Evolutionary conservation across 2,329 filamentous ascomycete genomes (phyloP), one percentile per base, ranked within the genome.

Genomic region (Tolypocladium capitatum): DNA sequence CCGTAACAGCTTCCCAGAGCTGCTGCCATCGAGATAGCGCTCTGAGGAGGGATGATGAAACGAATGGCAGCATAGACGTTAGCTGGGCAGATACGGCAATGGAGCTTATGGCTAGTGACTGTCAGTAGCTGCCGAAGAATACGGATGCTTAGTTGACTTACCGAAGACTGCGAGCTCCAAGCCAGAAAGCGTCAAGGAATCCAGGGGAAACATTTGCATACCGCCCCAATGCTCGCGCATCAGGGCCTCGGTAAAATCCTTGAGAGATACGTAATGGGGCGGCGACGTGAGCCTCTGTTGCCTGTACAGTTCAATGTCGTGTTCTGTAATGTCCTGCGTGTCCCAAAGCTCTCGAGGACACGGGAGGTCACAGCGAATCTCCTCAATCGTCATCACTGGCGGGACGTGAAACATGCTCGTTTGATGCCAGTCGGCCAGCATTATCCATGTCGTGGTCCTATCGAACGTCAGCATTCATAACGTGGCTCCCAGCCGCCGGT

Each of bases 391-490:
- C 18, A 55, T 56, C 11, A 51, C 28, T 2, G 54, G 50, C n/a
- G 54, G 56, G 3, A 46, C 46, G 42, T 60, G 55, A 41, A 54
- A 57, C 46, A 58, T 51, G 43, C 60, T 55, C 21, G 49, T 44
- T 30, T 62, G 57, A 21, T 61, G 58, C 56, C 58, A 61, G 46
- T 61, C 58, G 7, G 49, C 49, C 5, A 59, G 43, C 9, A 56
- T 46, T 3, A 53, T 52, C 56, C 58, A 60, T 0, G 45, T 52
- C 1, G 53, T 55, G 20, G 59, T 48, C 13, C 60, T 61, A 13
- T 4, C 10, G 14, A 31, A 16, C 3, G 24, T 31, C 13, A 41
- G 45, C 14, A 34, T 8, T 30, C n/a, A 31, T 4, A 14, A 38
- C 14, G 16, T 7, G 6, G 24, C 9, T n/a, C n/a, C 14, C 16